Evolutionary conservation across 169 alveolate species (phyloP).

Genomic region (Plasmodium vivax): DNA sequence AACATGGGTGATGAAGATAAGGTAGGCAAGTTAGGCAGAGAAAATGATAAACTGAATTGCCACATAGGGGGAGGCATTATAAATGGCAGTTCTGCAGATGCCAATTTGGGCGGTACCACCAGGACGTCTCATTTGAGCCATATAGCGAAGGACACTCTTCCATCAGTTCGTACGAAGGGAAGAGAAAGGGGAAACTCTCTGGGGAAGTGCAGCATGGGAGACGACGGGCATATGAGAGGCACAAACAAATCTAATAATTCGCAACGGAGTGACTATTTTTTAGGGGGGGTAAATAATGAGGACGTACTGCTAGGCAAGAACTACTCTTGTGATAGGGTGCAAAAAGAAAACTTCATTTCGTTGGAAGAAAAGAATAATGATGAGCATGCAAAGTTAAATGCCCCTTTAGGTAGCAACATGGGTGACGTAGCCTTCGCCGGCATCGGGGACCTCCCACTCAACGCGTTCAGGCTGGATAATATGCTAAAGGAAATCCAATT

Average conservation of each 20-base stretch:
- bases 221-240: neutral
- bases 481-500: slow-evolving; percentile 10
- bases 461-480: slow-evolving; percentile 6
- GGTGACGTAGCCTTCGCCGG: neutral
- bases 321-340: neutral
- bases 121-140: neutral
- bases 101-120: neutral
- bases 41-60: neutral
- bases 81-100: neutral
- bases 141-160: neutral
- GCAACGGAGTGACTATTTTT: neutral
- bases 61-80: neutral
- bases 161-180: neutral
- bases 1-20: neutral
- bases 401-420: neutral
- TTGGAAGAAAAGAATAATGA: slow-evolving; percentile 1
- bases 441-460: neutral
- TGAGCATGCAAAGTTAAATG: neutral
- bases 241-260: neutral
- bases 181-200: neutral
- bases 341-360: neutral
- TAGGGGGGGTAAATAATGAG: neutral
- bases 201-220: neutral
- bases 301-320: neutral
- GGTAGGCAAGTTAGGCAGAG: neutral